A percentile compares a stretch with the other conserved stretches of the same genome.
These are phyloP conservation scores for Pyrenophora seminiperda DNA, from an alignment of 2,329 filamentous ascomycete species.

Conservation along the genomic window DNA sequence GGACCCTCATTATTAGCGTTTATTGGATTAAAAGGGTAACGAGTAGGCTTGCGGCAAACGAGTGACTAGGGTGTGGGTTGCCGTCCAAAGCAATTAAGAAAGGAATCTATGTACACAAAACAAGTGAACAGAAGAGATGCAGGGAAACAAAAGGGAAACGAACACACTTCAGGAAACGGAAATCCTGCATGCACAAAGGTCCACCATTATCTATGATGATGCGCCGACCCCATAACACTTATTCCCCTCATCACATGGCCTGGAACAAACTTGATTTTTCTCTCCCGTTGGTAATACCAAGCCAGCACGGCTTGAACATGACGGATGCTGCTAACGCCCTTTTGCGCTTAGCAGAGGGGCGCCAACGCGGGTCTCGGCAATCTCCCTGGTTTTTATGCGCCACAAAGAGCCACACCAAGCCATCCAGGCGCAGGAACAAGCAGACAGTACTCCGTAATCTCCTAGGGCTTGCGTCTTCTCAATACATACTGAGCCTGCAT, in stretches of 20 bases:
- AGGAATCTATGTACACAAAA: not conserved
- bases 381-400: slow-evolving; percentile 14
- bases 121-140: not conserved
- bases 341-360: slow-evolving; percentile 3
- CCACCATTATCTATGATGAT: not conserved
- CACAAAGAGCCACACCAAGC: slow-evolving; percentile 19
- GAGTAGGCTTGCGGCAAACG: not conserved
- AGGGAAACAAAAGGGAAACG: not conserved
- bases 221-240: not conserved
- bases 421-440: slow-evolving; percentile 13
- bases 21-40: not conserved
- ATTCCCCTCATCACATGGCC: not conserved
- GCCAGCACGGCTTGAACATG: not conserved
- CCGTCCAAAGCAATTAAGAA: slow-evolving; percentile 1
- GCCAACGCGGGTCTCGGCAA: slow-evolving; percentile 23
- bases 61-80: slow-evolving; percentile 5
- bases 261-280: slow-evolving; percentile 1
- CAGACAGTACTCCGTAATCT: slow-evolving; percentile 2
- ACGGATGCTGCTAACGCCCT: not conserved
- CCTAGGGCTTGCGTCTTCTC: slow-evolving; percentile 15
- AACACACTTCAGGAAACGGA: not conserved
- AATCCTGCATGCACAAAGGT: not conserved
- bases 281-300: not conserved
- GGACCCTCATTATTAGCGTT: slow-evolving; percentile 18
- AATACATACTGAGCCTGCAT: not conserved